Percentiles rank a stretch among this genome's conserved stretches.
phyloP scores from a whole-genome alignment of 1,284 basidiomycete species.

The Ustilago esculenta region DNA sequence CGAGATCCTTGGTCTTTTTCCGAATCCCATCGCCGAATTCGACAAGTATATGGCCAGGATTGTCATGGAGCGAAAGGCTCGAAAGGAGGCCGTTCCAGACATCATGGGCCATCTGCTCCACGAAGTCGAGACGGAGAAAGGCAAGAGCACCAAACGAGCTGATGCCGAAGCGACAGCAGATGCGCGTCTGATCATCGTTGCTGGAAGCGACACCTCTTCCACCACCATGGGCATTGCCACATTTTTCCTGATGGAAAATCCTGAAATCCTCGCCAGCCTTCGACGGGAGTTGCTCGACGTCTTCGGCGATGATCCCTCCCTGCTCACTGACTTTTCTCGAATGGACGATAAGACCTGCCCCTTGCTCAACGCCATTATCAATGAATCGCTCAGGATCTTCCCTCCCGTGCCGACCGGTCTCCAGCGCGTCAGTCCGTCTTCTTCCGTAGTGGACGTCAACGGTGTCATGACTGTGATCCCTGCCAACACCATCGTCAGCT shows the following conservation, averaged over 20 bases:
- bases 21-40: constrained; percentile 39
- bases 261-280: constrained; percentile 11
- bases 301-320: constrained; percentile 17
- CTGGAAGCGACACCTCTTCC: constrained; percentile 41
- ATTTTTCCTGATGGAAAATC: constrained; percentile 28
- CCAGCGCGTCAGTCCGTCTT: constrained; percentile 19
- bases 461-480: constrained; percentile 23
- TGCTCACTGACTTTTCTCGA: constrained; percentile 23
- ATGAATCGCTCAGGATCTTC: constrained; percentile 37
- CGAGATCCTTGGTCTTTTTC: constrained; percentile 23
- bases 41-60: constrained; percentile 32
- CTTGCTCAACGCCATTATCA: constrained; percentile 42
- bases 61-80: constrained; percentile 29
- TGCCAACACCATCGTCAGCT: constrained; percentile 20
- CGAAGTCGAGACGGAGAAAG: constrained; percentile 9
- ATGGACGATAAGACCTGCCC: constrained; percentile 32
- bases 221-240: constrained; percentile 37
- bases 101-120: constrained; percentile 31
- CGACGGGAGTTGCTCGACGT: constrained; percentile 26
- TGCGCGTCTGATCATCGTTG: constrained; percentile 37
- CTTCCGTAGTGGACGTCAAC: constrained; percentile 17
- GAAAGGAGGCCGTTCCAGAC: constrained; percentile 17
- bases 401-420: constrained; percentile 38
- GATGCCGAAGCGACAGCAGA: constrained; percentile 30
- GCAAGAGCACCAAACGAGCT: background rate